A percentile compares a stretch with the other conserved stretches of the same genome.
These are phyloP conservation scores for Debaryomyces subglobosus DNA, from an alignment of 1,139 yeast genomes.

Conservation along the genomic window DNA sequence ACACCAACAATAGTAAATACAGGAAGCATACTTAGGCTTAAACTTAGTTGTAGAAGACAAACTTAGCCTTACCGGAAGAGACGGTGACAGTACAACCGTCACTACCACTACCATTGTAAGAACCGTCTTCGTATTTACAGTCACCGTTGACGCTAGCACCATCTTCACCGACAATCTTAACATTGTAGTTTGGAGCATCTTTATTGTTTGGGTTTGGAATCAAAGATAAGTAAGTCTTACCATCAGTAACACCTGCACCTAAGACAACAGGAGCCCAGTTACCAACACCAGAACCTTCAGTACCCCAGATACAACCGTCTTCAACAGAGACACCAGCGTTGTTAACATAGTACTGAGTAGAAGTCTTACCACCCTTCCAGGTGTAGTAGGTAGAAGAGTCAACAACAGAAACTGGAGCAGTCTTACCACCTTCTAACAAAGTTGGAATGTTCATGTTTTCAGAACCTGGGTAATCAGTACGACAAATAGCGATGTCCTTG, in stretches of 20 bases:
- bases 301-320: constrained; percentile 95
- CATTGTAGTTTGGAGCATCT: constrained; percentile 76
- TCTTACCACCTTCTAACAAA: constrained; percentile 66
- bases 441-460: constrained; percentile 98
- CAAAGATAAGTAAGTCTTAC: constrained; percentile 83
- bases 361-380: constrained; percentile 83
- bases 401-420: constrained; percentile 75
- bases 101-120: constrained; percentile 63
- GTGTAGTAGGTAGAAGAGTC: constrained; percentile 73
- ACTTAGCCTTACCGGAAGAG: constrained; percentile 75
- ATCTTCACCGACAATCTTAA: constrained; percentile 75
- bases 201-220: constrained; percentile 94
- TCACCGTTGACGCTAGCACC: constrained; percentile 70
- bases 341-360: constrained; percentile 96
- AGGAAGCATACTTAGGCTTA: not conserved
- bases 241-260: constrained; percentile 86
- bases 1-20: constrained; percentile 6
- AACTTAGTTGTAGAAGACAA: constrained; percentile 52
- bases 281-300: constrained; percentile 77
- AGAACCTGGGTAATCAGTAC: constrained; percentile 99
- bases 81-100: constrained; percentile 97
- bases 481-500: constrained; percentile 80
- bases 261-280: constrained; percentile 98
- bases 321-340: constrained; percentile 88
- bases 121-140: constrained; percentile 81